Percentiles rank a stretch among this genome's conserved stretches.
phyloP scores from a whole-genome alignment of 768 basidiomycete genomes.

The Chalciporus chontae region DNA sequence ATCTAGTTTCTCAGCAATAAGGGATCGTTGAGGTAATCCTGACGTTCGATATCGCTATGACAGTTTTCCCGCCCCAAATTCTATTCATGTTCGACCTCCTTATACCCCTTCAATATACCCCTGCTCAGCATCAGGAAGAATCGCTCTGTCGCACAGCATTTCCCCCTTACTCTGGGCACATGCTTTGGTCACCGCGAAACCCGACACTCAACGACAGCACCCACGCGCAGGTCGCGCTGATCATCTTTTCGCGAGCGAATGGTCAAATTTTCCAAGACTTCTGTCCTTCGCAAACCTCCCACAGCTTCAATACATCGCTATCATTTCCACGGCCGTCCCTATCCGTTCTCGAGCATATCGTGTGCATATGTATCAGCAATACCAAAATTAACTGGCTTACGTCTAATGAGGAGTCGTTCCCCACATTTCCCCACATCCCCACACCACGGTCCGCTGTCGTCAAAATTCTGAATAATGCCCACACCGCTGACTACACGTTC shows the following conservation, averaged over 20 bases:
- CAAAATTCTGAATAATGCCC: background rate
- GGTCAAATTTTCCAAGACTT: background rate
- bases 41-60: slow-evolving; percentile 3
- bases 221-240: too few relatives aligned
- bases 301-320: background rate
- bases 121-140: background rate
- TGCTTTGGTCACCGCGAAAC: background rate
- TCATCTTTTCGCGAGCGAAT: background rate
- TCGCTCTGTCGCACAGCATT: background rate
- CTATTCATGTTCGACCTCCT: slow-evolving; percentile 1
- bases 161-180: background rate
- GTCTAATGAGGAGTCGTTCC: slow-evolving; percentile 7
- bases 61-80: slow-evolving; percentile 12
- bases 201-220: background rate
- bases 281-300: slow-evolving; percentile 1
- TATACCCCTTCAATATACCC: background rate
- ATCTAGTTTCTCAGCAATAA: background rate
- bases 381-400: slow-evolving; percentile 5
- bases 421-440: slow-evolving; percentile 28
- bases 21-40: slow-evolving; percentile 16
- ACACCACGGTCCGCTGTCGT: slow-evolving; percentile 3
- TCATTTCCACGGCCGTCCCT: background rate
- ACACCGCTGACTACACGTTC: slow-evolving; percentile 8
- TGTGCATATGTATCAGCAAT: slow-evolving; percentile 1
- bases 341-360: slow-evolving; percentile 4